Base-by-base conservation (phyloP, 2,329 filamentous ascomycete genomes). In the Aspergillus ruber region DNA sequence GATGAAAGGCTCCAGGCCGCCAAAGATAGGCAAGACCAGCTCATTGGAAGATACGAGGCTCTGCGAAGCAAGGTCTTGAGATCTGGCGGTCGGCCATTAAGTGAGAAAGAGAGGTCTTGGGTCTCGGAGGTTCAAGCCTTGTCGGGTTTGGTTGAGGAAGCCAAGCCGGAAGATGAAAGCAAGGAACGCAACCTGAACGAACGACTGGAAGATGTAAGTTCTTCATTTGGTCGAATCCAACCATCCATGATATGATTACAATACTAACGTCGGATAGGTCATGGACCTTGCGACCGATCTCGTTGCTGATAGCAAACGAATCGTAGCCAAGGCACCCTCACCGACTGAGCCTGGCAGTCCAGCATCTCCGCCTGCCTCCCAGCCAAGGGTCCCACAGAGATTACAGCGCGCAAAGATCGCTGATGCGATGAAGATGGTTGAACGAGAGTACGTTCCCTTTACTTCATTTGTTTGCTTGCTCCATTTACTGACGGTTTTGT, bases 381-480 rank as follows among this genome's bases (percentile, higher is more conserved):
- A 64, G 6, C 59, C 67, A 4, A 63, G 57, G 47, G 63, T 74
- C 17, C 68, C 72, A 1, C 64, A 67, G 40, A 63, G 69, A 45
- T 55, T 76, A 21, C 73, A 75, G 50, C 69, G 68, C 33, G 69
- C 71, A 32, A 73, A 69, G 58, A 62, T 76, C 42, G 63, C 64
- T 2, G 71, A 76, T 57, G 74, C 74, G 5, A 74, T 74, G 71
- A 65, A 61, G 36, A 71, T 76, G 71, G 70, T 77, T 42, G 74
- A 76, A 49, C 63, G 73, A 65, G 74, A 76, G 70, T 72, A 48
- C 51, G 69, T 63, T 36, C 13, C 18, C 39, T 23, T 45, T 32
- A 6, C 42, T 18, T 23, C 29, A 29, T 5, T 29, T 29, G 10
- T 20, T n/a, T 27, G 45, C 17, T 42, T 39, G 18, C 41, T 20